These are phyloP conservation scores for Ananas comosus DNA, from an alignment of 176 grass and related monocot genomes.

Conservation along the genomic window DNA sequence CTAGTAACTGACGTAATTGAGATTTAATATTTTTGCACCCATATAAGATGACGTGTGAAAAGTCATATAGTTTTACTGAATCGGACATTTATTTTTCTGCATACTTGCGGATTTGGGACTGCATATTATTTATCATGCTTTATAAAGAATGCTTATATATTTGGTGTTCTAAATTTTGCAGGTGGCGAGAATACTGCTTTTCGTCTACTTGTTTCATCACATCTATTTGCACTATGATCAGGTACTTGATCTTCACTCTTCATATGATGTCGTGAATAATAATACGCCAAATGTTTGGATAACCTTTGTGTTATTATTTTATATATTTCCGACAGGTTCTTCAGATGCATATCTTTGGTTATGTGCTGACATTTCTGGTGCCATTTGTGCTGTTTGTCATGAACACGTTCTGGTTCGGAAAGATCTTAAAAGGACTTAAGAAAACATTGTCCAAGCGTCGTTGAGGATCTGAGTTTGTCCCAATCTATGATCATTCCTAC, in stretches of 20 bases:
- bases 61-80: neutral
- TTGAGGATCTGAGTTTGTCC: constrained; percentile 20
- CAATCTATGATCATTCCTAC: constrained; percentile 3
- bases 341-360: constrained; percentile 73
- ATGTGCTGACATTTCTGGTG: constrained; percentile 43
- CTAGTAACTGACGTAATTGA: neutral
- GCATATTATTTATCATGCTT: constrained; percentile 17
- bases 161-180: constrained; percentile 17
- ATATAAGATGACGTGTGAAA: neutral
- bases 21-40: neutral
- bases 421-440: constrained; percentile 81
- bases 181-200: constrained; percentile 91
- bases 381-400: constrained; percentile 65
- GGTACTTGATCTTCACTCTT: constrained; percentile 32
- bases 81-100: neutral
- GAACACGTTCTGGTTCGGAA: constrained; percentile 86
- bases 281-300: constrained; percentile 4
- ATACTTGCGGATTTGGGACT: neutral
- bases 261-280: neutral
- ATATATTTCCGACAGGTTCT: constrained; percentile 38
- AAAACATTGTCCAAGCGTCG: constrained; percentile 65
- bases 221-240: constrained; percentile 78
- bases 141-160: neutral
- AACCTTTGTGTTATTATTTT: constrained; percentile 11
- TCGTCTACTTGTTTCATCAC: constrained; percentile 85